Evolutionary conservation across 2,329 filamentous ascomycete genomes (phyloP).

Genomic region (Paracoccidioides brasiliensis): DNA sequence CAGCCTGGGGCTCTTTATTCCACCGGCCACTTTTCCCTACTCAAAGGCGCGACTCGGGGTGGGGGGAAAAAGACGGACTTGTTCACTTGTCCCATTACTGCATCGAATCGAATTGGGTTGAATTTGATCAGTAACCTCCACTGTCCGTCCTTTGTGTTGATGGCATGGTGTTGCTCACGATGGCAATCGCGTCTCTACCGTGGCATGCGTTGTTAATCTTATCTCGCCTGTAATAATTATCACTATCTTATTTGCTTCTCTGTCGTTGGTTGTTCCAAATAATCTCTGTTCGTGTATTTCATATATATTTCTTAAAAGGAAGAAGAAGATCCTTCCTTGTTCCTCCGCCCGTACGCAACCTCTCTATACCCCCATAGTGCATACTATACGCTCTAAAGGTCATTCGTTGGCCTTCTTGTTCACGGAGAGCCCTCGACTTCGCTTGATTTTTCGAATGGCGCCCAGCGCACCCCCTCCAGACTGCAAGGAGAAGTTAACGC

Average conservation of each 20-base stretch:
- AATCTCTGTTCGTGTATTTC: neutral
- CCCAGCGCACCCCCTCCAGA: conserved; percentile 17
- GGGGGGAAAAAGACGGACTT: no score
- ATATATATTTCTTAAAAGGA: neutral
- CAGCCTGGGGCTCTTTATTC: no score
- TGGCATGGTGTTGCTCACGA: neutral
- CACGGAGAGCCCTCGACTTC: no score
- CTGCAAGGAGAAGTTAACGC: conserved; percentile 58
- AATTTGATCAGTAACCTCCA: no score
- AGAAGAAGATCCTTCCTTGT: neutral
- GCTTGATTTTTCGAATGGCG: conserved; percentile 5
- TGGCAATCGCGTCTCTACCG: neutral
- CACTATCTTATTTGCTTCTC: neutral
- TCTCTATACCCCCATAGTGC: neutral
- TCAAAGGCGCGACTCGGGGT: no score
- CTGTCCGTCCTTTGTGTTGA: no score
- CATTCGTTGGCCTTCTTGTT: no score
- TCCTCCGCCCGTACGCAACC: neutral
- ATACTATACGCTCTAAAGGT: neutral
- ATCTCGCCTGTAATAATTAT: neutral
- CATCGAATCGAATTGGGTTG: no score
- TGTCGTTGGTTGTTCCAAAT: neutral
- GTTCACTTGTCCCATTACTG: no score
- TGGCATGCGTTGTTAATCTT: neutral
- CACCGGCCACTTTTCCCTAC: no score